Conservation (phyloP, 1,139 yeast species). For the Eremothecium coryli region DNA sequence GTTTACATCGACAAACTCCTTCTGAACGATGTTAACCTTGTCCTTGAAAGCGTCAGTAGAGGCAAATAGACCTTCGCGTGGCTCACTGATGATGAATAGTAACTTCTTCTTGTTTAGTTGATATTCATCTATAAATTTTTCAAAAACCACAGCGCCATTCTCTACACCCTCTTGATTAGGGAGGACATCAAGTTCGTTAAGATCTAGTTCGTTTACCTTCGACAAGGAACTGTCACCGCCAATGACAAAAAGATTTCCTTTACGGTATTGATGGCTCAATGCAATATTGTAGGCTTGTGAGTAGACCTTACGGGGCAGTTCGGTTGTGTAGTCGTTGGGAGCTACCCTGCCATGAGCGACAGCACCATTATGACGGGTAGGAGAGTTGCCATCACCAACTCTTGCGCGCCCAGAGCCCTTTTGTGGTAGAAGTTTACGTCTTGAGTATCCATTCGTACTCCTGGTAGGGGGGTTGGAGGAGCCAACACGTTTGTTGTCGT, state of each 20-base stretch:
- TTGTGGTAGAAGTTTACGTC: conserved; percentile 76
- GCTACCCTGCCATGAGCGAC: conserved; percentile 85
- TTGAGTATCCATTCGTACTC: conserved; percentile 77
- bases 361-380: conserved; percentile 83
- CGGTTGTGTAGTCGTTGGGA: conserved; percentile 82
- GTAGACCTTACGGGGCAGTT: conserved; percentile 68
- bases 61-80: conserved; percentile 27
- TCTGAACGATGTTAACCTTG: conserved; percentile 57
- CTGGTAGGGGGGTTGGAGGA: conserved; percentile 80
- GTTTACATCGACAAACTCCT: conserved; percentile 76
- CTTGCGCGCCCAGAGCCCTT: conserved; percentile 95
- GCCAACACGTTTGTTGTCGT: conserved; percentile 83
- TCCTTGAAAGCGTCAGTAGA: conserved; percentile 37
- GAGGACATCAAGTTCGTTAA: conserved; percentile 23
- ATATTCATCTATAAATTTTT: conserved; percentile 51
- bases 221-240: conserved; percentile 41
- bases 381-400: conserved; percentile 92
- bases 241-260: conserved; percentile 60
- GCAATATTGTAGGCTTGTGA: conserved; percentile 72
- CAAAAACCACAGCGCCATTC: conserved; percentile 43
- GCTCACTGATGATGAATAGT: conserved; percentile 45
- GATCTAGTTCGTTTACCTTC: conserved; percentile 22
- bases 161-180: conserved; percentile 34
- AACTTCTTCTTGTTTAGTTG: conserved; percentile 46
- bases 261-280: conserved; percentile 66